phyloP scores from a whole-genome alignment of 2,329 filamentous ascomycete species.

The Epichloe elymi region DNA sequence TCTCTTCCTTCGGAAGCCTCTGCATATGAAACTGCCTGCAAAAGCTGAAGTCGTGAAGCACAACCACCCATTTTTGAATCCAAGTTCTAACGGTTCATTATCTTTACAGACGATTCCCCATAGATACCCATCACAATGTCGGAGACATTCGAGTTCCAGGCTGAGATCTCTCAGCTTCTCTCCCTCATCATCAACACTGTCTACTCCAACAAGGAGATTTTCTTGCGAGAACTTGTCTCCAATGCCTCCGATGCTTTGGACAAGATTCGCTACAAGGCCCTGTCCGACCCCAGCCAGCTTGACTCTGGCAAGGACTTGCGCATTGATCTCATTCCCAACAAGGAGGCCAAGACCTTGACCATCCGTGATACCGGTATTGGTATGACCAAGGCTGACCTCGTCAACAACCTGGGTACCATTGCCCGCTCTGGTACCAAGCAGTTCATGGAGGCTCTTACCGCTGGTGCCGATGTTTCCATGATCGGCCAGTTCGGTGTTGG shows the following conservation, averaged over 20 bases:
- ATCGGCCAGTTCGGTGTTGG: slow-evolving; percentile 99
- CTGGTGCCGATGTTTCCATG: slow-evolving; percentile 99
- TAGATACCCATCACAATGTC: slow-evolving; percentile 55
- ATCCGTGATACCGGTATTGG: slow-evolving; percentile 98
- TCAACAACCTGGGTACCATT: slow-evolving; percentile 99
- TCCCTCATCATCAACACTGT: slow-evolving; percentile 99
- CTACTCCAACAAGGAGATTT: slow-evolving; percentile 99
- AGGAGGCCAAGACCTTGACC: slow-evolving; percentile 93
- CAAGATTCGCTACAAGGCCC: slow-evolving; percentile 98
- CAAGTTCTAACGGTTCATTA: neutral
- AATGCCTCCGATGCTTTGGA: slow-evolving; percentile 98
- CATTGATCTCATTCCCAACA: slow-evolving; percentile 97
- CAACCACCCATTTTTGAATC: neutral
- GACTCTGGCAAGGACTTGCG: slow-evolving; percentile 95
- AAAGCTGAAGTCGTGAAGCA: neutral
- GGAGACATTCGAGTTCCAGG: slow-evolving; percentile 99
- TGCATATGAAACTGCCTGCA: neutral
- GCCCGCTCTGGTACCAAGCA: slow-evolving; percentile 99
- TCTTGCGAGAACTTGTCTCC: slow-evolving; percentile 95
- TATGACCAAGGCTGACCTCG: slow-evolving; percentile 99
- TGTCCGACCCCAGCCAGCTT: slow-evolving; percentile 94
- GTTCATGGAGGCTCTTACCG: slow-evolving; percentile 99
- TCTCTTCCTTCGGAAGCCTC: neutral
- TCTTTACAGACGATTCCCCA: slow-evolving; percentile 9
- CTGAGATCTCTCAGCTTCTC: slow-evolving; percentile 99